Conservation (phyloP, 2,329 filamentous ascomycete species). For the Hypoxylon sp. region DNA sequence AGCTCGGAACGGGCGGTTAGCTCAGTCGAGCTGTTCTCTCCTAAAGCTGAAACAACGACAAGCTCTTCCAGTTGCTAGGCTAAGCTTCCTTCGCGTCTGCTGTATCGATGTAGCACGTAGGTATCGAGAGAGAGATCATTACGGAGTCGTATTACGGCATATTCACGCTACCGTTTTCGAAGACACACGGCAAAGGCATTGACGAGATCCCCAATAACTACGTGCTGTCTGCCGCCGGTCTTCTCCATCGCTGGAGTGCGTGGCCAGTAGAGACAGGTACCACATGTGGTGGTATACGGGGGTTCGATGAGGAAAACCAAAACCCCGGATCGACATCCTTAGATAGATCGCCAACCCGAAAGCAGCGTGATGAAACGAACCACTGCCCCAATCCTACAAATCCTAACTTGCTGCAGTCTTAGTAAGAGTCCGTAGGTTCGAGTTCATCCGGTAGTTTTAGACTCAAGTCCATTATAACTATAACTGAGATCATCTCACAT, state of each 20-base stretch:
- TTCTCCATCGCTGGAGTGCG: background rate
- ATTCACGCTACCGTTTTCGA: conserved; percentile 15
- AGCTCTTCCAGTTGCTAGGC: background rate
- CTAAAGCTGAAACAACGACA: conserved; percentile 1
- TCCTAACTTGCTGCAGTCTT: background rate
- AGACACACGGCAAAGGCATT: background rate
- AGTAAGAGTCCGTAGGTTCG: conserved; percentile 7
- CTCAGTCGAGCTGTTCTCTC: background rate
- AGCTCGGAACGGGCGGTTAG: conserved; percentile 34
- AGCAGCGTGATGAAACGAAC: conserved; percentile 28
- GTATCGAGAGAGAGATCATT: conserved; percentile 4
- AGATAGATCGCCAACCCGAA: conserved; percentile 14
- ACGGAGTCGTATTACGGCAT: conserved; percentile 22
- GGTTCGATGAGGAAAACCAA: conserved; percentile 3
- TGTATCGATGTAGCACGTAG: background rate
- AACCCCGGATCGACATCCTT: conserved; percentile 19
- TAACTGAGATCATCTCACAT: background rate
- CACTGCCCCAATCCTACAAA: conserved; percentile 29
- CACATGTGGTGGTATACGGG: background rate
- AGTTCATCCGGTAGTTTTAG: background rate
- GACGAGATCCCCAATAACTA: background rate
- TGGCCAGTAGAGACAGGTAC: background rate
- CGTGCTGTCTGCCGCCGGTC: background rate
- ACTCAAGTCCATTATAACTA: background rate
- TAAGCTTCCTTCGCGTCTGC: conserved; percentile 1